Percentiles rank a stretch among this genome's conserved stretches.
Conservation (phyloP, 2,329 filamentous ascomycete species). For the Calonectria hawksworthii region DNA sequence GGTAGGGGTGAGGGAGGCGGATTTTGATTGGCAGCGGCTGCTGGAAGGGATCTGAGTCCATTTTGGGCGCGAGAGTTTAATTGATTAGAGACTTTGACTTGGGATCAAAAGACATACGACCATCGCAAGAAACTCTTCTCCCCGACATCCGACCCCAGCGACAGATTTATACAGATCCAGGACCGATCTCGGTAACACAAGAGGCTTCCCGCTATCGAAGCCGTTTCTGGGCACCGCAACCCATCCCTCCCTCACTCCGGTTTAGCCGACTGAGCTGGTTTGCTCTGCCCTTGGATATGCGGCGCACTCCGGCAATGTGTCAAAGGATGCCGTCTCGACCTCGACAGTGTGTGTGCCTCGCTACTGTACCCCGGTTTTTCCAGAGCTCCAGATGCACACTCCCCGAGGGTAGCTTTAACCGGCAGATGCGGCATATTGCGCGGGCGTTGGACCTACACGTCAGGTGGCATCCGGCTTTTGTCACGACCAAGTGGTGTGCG, state of each 20-base stretch:
- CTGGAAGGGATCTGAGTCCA: conserved; percentile 40
- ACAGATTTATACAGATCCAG: conserved; percentile 8
- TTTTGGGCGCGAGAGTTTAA: conserved; percentile 15
- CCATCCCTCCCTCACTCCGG: background rate
- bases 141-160: background rate
- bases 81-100: background rate
- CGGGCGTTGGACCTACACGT: background rate
- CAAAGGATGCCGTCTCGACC: conserved; percentile 6
- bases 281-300: background rate
- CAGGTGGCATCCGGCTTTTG: background rate
- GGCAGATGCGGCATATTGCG: background rate
- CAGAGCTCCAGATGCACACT: background rate
- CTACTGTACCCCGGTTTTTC: conserved; percentile 1
- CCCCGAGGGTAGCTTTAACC: background rate
- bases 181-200: conserved; percentile 14
- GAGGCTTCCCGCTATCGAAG: background rate
- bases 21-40: conserved; percentile 59
- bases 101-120: background rate
- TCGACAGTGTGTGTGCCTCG: background rate
- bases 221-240: background rate
- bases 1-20: conserved; percentile 43
- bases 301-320: conserved; percentile 3
- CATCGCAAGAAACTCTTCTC: background rate
- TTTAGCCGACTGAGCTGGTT: conserved; percentile 1
- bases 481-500: background rate